phyloP scores from a whole-genome alignment of 73 alveolate genomes.

The Paramecium caudatum region DNA sequence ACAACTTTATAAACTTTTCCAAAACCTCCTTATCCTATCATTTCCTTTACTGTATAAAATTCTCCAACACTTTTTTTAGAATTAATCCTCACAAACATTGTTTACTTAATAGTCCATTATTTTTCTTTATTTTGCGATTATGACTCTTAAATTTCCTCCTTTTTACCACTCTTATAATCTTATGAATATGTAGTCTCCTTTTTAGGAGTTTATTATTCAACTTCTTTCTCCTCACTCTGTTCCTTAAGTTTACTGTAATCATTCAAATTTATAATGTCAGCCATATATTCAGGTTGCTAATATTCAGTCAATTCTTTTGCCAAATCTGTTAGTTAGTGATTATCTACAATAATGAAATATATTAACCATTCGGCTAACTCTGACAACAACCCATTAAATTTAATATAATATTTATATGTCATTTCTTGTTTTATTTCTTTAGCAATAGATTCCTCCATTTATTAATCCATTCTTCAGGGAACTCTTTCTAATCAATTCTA shows the following conservation, averaged over 20 bases:
- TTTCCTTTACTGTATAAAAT: conserved; percentile 22
- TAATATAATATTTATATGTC: conserved; percentile 27
- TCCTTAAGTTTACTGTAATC: neutral
- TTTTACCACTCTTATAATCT: conserved; percentile 1
- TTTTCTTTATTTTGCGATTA: neutral
- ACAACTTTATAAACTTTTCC: conserved; percentile 71
- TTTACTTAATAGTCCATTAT: conserved; percentile 49
- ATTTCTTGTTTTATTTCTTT: conserved; percentile 33
- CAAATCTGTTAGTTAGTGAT: neutral
- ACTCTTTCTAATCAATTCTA: no score
- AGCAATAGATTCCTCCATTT: conserved; percentile 35
- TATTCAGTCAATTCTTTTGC: conserved; percentile 12
- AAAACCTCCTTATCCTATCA: conserved; percentile 69
- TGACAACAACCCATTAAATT: conserved; percentile 20
- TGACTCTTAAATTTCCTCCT: neutral
- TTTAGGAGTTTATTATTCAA: neutral
- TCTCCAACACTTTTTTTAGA: conserved; percentile 54
- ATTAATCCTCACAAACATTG: conserved; percentile 60
- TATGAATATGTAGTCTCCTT: conserved; percentile 6
- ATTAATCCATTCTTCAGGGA: conserved; percentile 31
- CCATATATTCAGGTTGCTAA: conserved; percentile 26
- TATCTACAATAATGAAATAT: conserved; percentile 7
- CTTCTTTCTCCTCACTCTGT: neutral
- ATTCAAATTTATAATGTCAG: conserved; percentile 9
- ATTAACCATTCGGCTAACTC: neutral